phyloP scores from a whole-genome alignment of 305 asterid species.

The Fraxinus platypoda region DNA sequence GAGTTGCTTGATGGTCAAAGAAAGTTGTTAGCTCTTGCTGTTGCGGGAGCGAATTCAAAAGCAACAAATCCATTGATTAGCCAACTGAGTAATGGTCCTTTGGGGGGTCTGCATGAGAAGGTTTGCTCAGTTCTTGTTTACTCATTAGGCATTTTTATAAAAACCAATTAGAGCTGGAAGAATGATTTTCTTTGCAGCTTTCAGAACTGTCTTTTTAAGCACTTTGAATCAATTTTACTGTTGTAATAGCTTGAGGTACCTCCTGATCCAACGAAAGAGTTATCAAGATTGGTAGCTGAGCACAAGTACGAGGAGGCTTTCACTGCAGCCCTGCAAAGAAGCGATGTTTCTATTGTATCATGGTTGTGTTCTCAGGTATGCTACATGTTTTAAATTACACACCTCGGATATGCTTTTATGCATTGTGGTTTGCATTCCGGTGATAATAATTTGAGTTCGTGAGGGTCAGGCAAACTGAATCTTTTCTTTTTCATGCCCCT shows the following conservation, averaged over 20 bases:
- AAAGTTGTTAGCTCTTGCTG: constrained; percentile 70
- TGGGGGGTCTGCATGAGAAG: constrained; percentile 75
- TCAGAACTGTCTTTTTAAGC: neutral
- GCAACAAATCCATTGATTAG: constrained; percentile 51
- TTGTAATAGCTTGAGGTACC: constrained; percentile 58
- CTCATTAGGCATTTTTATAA: neutral
- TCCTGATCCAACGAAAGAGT: constrained; percentile 83
- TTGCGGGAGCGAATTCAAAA: constrained; percentile 62
- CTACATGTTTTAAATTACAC: neutral
- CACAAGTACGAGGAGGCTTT: constrained; percentile 86
- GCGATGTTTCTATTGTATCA: constrained; percentile 76
- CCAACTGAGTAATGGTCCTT: constrained; percentile 81
- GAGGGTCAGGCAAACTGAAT: neutral
- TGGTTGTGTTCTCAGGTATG: constrained; percentile 95
- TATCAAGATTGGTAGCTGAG: constrained; percentile 73
- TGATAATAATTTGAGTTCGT: neutral
- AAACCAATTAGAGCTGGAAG: neutral
- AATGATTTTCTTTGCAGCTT: neutral
- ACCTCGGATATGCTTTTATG: neutral
- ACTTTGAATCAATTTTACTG: neutral
- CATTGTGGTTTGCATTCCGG: constrained; percentile 22
- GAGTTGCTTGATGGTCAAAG: constrained; percentile 89
- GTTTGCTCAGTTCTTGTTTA: constrained; percentile 36
- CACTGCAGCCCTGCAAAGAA: constrained; percentile 77
- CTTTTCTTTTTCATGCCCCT: constrained; percentile 4